Base-by-base conservation (phyloP, 768 basidiomycete genomes). In the Podaxis carcinomalis region DNA sequence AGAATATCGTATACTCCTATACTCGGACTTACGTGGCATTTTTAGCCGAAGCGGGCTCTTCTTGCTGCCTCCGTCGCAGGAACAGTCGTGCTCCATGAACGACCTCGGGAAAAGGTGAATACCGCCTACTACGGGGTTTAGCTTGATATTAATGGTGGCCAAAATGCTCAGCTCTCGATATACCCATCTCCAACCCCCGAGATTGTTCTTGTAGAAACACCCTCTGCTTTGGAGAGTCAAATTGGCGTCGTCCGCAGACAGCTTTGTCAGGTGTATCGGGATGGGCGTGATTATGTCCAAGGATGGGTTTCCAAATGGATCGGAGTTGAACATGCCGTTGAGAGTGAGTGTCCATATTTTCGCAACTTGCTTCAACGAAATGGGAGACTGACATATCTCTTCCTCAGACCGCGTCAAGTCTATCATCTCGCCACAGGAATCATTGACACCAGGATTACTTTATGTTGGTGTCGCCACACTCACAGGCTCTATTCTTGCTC, bases 381-480 rank as follows among this genome's bases (percentile, higher is more conserved):
- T 21, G 2, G 16, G 7, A 37, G 35, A 58, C 23, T 32, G 52
- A 56, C 25, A 51, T 54, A 54, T 27, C 16, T 51, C 4, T 46
- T 27, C 32, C 47, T 21, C 70, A 96, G 95, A 79, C 62, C 87
- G 93, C 64, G 77, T 98, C 35, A 94, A 94, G 72, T 83, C 88
- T 5, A 83, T 98, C 66, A 75, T 93, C 13, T 87, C 92, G 0
- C 82, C 87, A 0, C 80, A 89, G 56, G 96, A 98, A 74, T 78
- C 87, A 0, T 83, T 97, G 28, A 93, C 88, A 9, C 95, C 95
- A 0, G 93, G 91, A n/a, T 68, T 90, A 4, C 86, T 98, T 57
- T 98, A 96, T 77, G 89, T 92, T 50, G 92, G 93, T 52, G 83
- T 98, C 52, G 87, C 93, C 2, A 86, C 93, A 13, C 85, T 98